Evolutionary conservation across 106 monocot species (phyloP).

Genomic region (Acanthochlamys bracteata): DNA sequence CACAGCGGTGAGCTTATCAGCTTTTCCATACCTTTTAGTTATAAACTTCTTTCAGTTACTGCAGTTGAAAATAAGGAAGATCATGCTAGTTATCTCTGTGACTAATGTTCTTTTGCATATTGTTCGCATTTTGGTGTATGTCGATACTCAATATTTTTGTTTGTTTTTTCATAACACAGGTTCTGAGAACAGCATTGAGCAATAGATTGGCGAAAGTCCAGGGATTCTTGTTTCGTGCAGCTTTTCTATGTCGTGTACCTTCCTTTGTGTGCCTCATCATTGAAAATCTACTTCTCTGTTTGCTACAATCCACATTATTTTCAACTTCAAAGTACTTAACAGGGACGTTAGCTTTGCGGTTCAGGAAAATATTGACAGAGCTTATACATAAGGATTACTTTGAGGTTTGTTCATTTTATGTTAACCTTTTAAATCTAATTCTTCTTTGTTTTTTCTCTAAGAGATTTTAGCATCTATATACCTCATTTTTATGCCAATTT

Average conservation of each 20-base stretch:
- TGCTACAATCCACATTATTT: slow-evolving; percentile 80
- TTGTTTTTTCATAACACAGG: slow-evolving; percentile 60
- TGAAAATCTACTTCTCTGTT: slow-evolving; percentile 82
- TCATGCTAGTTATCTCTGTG: background rate
- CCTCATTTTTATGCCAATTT: no score
- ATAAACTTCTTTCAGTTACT: background rate
- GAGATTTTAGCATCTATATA: no score
- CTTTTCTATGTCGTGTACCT: slow-evolving; percentile 81
- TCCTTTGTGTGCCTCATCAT: slow-evolving; percentile 66
- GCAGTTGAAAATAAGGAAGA: background rate
- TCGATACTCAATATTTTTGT: background rate
- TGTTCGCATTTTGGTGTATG: no score
- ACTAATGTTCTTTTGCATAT: background rate
- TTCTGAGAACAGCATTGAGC: slow-evolving; percentile 72
- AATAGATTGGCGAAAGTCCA: slow-evolving; percentile 92
- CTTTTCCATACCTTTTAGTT: background rate
- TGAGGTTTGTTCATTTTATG: slow-evolving; percentile 32
- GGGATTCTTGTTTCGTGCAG: slow-evolving; percentile 89
- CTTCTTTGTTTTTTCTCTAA: no score
- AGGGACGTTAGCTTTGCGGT: slow-evolving; percentile 61
- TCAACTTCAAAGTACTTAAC: slow-evolving; percentile 94
- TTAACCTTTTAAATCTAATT: no score
- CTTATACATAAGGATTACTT: slow-evolving; percentile 86
- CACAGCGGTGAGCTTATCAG: slow-evolving; percentile 44
- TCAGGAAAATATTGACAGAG: slow-evolving; percentile 93